Evolutionary conservation across 2,329 filamentous ascomycete species (phyloP).

Genomic region (Cyphellophora attinorum): DNA sequence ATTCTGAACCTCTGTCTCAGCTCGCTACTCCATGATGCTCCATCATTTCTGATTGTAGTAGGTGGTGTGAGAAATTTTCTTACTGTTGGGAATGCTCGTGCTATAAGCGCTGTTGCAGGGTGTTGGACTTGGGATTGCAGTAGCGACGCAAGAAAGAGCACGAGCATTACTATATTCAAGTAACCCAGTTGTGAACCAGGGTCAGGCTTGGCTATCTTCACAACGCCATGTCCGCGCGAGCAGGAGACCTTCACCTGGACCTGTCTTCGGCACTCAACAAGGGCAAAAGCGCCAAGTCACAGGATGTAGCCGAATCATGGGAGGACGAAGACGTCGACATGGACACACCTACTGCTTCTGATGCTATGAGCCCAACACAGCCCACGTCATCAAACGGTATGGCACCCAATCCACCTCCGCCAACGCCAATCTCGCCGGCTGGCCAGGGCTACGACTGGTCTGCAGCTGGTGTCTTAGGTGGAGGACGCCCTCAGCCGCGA

Average conservation of each 20-base stretch:
- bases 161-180: too few relatives aligned
- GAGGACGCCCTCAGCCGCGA: constrained; percentile 10
- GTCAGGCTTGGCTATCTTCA: too few relatives aligned
- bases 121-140: too few relatives aligned
- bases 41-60: too few relatives aligned
- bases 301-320: constrained; percentile 42
- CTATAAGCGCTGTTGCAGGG: too few relatives aligned
- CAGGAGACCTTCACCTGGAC: not conserved
- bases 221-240: not conserved
- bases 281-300: not conserved
- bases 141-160: too few relatives aligned
- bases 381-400: constrained; percentile 15
- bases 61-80: too few relatives aligned
- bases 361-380: constrained; percentile 9
- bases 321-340: constrained; percentile 27
- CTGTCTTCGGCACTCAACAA: not conserved
- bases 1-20: too few relatives aligned
- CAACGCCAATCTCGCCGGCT: constrained; percentile 53
- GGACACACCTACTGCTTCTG: constrained; percentile 10
- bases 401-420: constrained; percentile 45
- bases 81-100: too few relatives aligned
- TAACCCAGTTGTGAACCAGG: too few relatives aligned
- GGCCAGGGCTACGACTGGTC: constrained; percentile 12
- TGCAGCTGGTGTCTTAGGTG: constrained; percentile 13
- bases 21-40: too few relatives aligned